These are phyloP conservation scores for Gracilaria domingensis DNA, from an alignment of 23 red algal genomes.

Conservation along the genomic window DNA sequence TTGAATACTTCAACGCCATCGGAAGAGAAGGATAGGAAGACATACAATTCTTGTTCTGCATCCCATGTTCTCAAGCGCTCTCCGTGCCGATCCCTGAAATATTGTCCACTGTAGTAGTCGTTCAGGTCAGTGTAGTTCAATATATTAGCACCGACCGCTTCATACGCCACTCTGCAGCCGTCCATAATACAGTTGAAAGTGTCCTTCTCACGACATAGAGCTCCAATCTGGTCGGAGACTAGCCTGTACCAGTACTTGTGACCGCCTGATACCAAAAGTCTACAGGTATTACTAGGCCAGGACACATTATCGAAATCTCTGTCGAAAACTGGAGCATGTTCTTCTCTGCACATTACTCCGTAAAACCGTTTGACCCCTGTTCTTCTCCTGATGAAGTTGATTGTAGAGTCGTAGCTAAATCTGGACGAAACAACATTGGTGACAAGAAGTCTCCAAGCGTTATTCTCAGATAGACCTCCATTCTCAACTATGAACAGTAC, in stretches of 20 bases:
- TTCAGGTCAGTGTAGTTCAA: not conserved
- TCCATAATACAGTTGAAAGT: not conserved
- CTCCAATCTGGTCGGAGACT: constrained; percentile 12
- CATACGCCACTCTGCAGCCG: not conserved
- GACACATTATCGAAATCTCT: not conserved
- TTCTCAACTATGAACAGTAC: constrained; percentile 8
- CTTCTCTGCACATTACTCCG: not conserved
- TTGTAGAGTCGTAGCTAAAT: not conserved
- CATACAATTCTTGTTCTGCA: not conserved
- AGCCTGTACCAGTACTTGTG: constrained; percentile 6
- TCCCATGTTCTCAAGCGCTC: not conserved
- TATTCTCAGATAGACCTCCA: not conserved
- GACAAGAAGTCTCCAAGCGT: not conserved
- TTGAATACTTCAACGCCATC: constrained; percentile 35
- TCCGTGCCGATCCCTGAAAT: constrained; percentile 4
- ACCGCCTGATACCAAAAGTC: not conserved
- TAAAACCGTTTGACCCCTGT: not conserved
- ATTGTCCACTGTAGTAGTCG: constrained; percentile 9
- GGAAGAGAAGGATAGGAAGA: constrained; percentile 8
- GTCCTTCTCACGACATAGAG: not conserved
- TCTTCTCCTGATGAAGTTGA: not conserved
- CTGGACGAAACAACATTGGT: not conserved
- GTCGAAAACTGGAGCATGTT: not conserved
- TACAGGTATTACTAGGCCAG: not conserved
- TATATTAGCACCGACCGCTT: not conserved